Evolutionary conservation across 2,329 filamentous ascomycete species (phyloP).

Genomic region (Aspergillus awamori): DNA sequence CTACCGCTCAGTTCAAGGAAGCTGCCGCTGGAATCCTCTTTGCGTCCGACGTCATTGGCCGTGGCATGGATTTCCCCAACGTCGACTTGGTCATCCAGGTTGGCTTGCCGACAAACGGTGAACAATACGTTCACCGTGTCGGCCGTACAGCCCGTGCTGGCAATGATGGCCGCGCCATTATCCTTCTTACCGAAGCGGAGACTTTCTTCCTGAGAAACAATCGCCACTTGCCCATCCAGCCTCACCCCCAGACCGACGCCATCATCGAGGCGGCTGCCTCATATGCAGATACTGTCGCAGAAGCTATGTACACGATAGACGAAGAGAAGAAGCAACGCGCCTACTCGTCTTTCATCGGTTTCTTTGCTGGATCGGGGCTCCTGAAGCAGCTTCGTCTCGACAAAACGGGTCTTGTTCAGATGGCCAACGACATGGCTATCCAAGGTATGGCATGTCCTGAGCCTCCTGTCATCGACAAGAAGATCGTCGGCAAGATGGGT

Average conservation of each 20-base stretch:
- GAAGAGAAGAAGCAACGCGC: conserved; percentile 39
- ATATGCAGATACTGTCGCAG: conserved; percentile 33
- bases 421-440: conserved; percentile 43
- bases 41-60: conserved; percentile 51
- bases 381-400: conserved; percentile 37
- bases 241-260: conserved; percentile 47
- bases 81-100: conserved; percentile 53
- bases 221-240: conserved; percentile 53
- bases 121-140: conserved; percentile 52
- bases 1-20: conserved; percentile 44
- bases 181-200: conserved; percentile 56
- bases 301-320: conserved; percentile 34
- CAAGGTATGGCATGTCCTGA: conserved; percentile 43
- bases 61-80: conserved; percentile 57
- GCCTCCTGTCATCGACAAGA: conserved; percentile 42
- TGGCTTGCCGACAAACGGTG: conserved; percentile 54
- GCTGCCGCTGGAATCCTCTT: conserved; percentile 53
- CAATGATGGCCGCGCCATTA: conserved; percentile 56
- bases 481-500: conserved; percentile 44
- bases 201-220: conserved; percentile 56
- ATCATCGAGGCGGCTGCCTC: conserved; percentile 41
- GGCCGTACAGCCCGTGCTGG: conserved; percentile 68
- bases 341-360: conserved; percentile 42
- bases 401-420: conserved; percentile 37
- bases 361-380: conserved; percentile 38